Base-by-base conservation (phyloP, 257 asterid genomes). In the Solanum neorickii region DNA sequence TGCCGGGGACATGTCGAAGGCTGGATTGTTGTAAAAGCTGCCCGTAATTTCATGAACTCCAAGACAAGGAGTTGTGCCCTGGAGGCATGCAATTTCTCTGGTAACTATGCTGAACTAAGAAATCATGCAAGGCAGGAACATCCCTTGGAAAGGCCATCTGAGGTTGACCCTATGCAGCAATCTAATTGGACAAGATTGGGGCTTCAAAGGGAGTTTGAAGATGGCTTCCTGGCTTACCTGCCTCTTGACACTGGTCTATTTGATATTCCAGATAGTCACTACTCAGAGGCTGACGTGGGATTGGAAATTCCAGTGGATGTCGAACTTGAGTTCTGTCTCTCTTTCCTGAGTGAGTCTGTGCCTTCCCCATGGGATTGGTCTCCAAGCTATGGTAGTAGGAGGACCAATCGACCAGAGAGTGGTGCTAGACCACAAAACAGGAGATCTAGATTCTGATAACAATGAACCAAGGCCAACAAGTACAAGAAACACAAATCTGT, bases 101-200 rank as follows among this genome's bases (percentile, higher is more conserved):
- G 98, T 52, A 93, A 91, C 56, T 94, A 94, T 85, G 33, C 83
- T 0, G 93, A 94, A 76, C 89, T 96, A 35, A 92, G 96, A 90
- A 94, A 92, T 89, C 99, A 96, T 91, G 99, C 99, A 23, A 88
- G 98, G 90, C 44, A 46, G 12, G 92, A 90, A 87, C 98, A 96
- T 88, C 98, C 98, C 23, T 47, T 47, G 46, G 83, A 60, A 31
- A 91, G 91, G 70, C 99, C 97, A n/a, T 90, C 96, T 2, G 95
- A 90, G 84, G 92, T 90, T 16, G 89, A 91, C 29, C 91, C 93
- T 9, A 77, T 84, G 76, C 92, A 95, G 21, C 91, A 90, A 83
- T 88, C 92, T 20, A 89, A 93, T 59, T 96, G 99, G 99, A 86
- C 72, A 33, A 56, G 74, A 60, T 75, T 95, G 87, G 93, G 94